Evolutionary conservation across 148 eudicot genomes (phyloP).

Genomic region (Silene latifolia): DNA sequence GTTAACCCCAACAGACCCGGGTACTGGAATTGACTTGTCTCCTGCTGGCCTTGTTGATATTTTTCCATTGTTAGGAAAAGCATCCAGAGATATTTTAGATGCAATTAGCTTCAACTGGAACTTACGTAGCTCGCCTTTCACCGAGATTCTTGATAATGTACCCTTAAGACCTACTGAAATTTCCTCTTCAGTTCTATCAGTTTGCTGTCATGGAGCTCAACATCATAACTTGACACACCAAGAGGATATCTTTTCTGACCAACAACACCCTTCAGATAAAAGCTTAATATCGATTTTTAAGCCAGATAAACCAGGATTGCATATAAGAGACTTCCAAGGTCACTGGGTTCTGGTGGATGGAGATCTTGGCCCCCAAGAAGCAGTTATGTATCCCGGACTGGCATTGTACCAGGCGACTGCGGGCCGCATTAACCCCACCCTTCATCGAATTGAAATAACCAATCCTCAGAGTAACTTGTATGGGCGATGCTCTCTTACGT

Average conservation of each 20-base stretch:
- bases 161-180: slow-evolving; percentile 82
- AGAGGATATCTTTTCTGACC: slow-evolving; percentile 86
- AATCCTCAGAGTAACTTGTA: slow-evolving; percentile 58
- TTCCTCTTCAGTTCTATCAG: slow-evolving; percentile 84
- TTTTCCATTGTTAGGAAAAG: slow-evolving; percentile 71
- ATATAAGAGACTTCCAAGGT: slow-evolving; percentile 83
- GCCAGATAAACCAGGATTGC: slow-evolving; percentile 80
- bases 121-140: slow-evolving; percentile 83
- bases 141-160: slow-evolving; percentile 90
- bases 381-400: slow-evolving; percentile 81
- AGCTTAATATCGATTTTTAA: slow-evolving; percentile 77
- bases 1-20: slow-evolving; percentile 50
- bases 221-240: slow-evolving; percentile 69
- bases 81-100: slow-evolving; percentile 76
- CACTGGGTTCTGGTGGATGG: slow-evolving; percentile 82
- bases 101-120: slow-evolving; percentile 78
- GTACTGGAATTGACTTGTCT: slow-evolving; percentile 60
- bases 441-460: slow-evolving; percentile 60
- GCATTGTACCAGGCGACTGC: slow-evolving; percentile 95
- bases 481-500: slow-evolving; percentile 78
- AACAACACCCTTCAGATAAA: slow-evolving; percentile 69
- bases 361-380: slow-evolving; percentile 92
- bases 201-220: slow-evolving; percentile 82
- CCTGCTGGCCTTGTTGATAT: slow-evolving; percentile 80
- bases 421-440: slow-evolving; percentile 75